Percentiles rank a stretch among this genome's conserved stretches.
phyloP scores from a whole-genome alignment of 129 eudicot species.

The Daucus carota region DNA sequence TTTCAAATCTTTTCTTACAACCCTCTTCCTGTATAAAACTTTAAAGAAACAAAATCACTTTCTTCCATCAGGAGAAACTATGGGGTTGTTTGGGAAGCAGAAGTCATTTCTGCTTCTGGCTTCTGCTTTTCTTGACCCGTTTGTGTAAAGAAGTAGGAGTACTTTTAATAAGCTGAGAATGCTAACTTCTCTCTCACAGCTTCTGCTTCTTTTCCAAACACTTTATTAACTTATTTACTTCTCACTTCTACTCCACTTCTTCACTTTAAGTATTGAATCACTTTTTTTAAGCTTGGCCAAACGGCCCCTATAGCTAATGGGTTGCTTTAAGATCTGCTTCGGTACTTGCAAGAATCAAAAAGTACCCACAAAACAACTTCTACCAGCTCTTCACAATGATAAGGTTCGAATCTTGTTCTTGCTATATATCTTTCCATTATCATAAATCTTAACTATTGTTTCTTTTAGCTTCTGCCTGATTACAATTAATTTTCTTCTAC shows the following conservation, averaged over 20 bases:
- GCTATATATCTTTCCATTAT: background rate
- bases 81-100: too few species aligned
- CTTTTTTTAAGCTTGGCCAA: too few species aligned
- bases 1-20: background rate
- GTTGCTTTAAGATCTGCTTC: constrained; percentile 51
- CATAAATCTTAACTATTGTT: background rate
- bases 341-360: constrained; percentile 22
- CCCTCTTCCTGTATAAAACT: constrained; percentile 16
- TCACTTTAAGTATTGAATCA: too few species aligned
- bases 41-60: constrained; percentile 12
- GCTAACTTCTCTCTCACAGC: too few species aligned
- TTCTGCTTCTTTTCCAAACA: too few species aligned
- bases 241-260: too few species aligned
- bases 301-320: constrained; percentile 42
- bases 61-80: constrained; percentile 2
- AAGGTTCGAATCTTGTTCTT: constrained; percentile 22
- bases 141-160: too few species aligned
- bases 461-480: background rate
- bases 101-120: too few species aligned
- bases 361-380: constrained; percentile 10
- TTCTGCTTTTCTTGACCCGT: too few species aligned
- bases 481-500: background rate
- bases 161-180: too few species aligned
- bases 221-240: too few species aligned
- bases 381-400: constrained; percentile 9